Evolutionary conservation across 1,284 basidiomycete species (phyloP).

Genomic region (Golubevia sp.): DNA sequence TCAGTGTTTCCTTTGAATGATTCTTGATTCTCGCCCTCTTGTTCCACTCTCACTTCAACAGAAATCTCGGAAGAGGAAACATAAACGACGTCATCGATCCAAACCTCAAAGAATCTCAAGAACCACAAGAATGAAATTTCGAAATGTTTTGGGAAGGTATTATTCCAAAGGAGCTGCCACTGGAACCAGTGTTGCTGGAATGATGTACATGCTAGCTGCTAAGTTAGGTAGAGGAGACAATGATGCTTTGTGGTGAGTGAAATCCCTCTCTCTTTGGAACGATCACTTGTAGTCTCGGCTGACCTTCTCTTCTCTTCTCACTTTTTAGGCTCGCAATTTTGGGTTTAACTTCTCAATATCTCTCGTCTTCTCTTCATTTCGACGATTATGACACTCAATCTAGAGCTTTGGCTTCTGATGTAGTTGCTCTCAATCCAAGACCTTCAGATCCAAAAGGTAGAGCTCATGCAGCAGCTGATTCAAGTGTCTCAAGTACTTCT

Average conservation of each 20-base stretch:
- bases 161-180: constrained; percentile 45
- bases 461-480: constrained; percentile 7
- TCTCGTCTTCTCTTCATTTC: constrained; percentile 31
- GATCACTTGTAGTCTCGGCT: too few species aligned
- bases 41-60: constrained; percentile 2
- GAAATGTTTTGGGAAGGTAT: constrained; percentile 48
- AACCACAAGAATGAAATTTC: constrained; percentile 10
- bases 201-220: constrained; percentile 53
- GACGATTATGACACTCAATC: constrained; percentile 49
- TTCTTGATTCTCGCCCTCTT: neutral
- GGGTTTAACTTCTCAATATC: constrained; percentile 50
- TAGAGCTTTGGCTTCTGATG: constrained; percentile 39
- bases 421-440: constrained; percentile 27
- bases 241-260: constrained; percentile 42
- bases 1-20: neutral
- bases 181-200: constrained; percentile 47
- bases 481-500: constrained; percentile 21
- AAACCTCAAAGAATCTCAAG: neutral
- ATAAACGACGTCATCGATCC: neutral
- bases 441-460: neutral
- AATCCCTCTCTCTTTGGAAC: neutral
- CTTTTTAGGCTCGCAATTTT: constrained; percentile 44
- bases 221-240: constrained; percentile 45
- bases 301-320: too few species aligned
- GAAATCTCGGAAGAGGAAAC: neutral